phyloP scores from a whole-genome alignment of 495 filamentous ascomycete genomes.

The Neurospora sp. region DNA sequence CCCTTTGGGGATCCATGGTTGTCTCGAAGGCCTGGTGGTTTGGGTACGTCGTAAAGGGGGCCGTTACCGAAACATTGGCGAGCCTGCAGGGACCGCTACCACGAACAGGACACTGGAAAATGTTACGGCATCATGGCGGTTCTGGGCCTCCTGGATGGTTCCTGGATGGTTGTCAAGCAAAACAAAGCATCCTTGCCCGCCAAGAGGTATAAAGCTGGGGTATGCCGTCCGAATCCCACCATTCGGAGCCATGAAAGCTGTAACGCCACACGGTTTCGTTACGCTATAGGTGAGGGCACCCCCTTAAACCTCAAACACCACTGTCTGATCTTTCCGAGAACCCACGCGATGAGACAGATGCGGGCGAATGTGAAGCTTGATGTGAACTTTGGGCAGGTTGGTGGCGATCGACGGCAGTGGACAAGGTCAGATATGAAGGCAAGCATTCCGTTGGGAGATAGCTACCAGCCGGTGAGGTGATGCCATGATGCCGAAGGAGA shows the following conservation, averaged over 20 bases:
- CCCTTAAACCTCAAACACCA: constrained; percentile 19
- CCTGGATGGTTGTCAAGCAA: constrained; percentile 4
- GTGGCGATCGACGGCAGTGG: background rate
- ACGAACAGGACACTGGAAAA: background rate
- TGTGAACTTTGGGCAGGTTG: background rate
- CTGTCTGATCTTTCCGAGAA: background rate
- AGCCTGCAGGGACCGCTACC: constrained; percentile 2
- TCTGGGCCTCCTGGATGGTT: background rate
- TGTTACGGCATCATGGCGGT: background rate
- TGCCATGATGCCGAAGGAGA: background rate
- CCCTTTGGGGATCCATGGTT: constrained; percentile 6
- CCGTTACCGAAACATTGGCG: constrained; percentile 3
- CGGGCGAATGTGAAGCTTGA: background rate
- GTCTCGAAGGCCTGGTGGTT: constrained; percentile 10
- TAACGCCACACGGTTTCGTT: constrained; percentile 14
- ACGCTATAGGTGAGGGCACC: constrained; percentile 11
- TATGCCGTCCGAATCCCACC: constrained; percentile 4
- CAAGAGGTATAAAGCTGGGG: constrained; percentile 6
- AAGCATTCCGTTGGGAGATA: background rate
- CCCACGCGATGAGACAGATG: background rate
- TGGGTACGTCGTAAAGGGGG: constrained; percentile 10
- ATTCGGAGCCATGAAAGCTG: constrained; percentile 11
- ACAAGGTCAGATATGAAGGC: background rate
- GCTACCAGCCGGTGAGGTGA: background rate
- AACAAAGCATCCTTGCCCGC: constrained; percentile 18